Conservation (phyloP, 1,139 yeast genomes). For the Suhomyces anneliseae region DNA sequence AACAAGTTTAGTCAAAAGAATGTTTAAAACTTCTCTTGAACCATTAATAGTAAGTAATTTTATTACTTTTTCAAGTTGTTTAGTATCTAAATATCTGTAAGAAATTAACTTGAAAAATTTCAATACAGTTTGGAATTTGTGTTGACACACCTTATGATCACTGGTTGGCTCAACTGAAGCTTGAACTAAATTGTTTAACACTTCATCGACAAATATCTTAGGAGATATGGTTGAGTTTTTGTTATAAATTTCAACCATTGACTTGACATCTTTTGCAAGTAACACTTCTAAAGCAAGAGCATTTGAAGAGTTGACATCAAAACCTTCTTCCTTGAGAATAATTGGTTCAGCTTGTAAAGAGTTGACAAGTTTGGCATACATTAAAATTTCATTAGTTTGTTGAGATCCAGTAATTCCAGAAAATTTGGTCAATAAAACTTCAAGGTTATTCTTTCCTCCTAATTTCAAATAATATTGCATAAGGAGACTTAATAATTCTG, state of each 20-base stretch:
- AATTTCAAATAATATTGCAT: constrained; percentile 23
- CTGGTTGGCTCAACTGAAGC: background rate
- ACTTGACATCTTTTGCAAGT: constrained; percentile 11
- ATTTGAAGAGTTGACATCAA: constrained; percentile 3
- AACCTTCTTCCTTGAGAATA: background rate
- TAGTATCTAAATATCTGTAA: constrained; percentile 20
- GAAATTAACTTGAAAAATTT: constrained; percentile 25
- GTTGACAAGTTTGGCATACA: constrained; percentile 24
- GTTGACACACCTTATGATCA: constrained; percentile 1
- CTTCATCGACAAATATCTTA: constrained; percentile 16
- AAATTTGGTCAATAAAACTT: constrained; percentile 20
- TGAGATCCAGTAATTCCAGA: constrained; percentile 14
- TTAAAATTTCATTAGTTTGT: constrained; percentile 18
- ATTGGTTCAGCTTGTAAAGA: constrained; percentile 12
- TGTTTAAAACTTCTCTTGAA: constrained; percentile 26
- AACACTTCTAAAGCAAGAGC: constrained; percentile 12
- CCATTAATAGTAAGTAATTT: constrained; percentile 27
- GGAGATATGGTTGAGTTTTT: constrained; percentile 10
- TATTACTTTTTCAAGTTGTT: constrained; percentile 28
- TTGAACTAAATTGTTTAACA: constrained; percentile 17
- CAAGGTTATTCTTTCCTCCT: constrained; percentile 16
- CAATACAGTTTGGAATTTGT: constrained; percentile 17
- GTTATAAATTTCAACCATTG: constrained; percentile 19
- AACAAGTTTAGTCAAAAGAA: constrained; percentile 31
- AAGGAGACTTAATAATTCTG: constrained; percentile 21